These are phyloP conservation scores for Microbotryomycetes sp. DNA, from an alignment of 1,284 basidiomycete species.

Conservation along the genomic window DNA sequence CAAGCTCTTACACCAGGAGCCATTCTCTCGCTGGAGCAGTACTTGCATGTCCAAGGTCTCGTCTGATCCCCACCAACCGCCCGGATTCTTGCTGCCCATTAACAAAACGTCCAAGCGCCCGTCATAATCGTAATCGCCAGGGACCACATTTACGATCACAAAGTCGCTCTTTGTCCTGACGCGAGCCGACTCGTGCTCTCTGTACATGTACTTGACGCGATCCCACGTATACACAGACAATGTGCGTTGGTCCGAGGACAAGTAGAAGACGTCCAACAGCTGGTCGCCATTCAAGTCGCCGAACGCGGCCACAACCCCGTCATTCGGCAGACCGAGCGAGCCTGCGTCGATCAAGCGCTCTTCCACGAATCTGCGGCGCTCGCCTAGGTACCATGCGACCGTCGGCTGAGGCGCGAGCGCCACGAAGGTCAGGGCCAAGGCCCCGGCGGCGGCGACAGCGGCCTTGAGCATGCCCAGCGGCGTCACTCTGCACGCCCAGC, in stretches of 20 bases:
- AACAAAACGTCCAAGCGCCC: conserved; percentile 83
- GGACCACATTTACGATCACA: conserved; percentile 62
- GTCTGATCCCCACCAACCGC: conserved; percentile 44
- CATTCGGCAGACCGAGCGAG: conserved; percentile 60
- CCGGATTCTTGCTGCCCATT: conserved; percentile 52
- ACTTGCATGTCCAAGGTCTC: conserved; percentile 55
- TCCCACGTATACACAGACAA: conserved; percentile 74
- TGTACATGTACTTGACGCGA: conserved; percentile 61
- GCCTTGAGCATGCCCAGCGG: background rate
- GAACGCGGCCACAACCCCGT: conserved; percentile 72
- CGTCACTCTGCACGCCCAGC: background rate
- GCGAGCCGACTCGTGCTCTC: conserved; percentile 46
- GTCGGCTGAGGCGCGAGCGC: background rate
- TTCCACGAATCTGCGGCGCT: conserved; percentile 63
- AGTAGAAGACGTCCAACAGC: conserved; percentile 75
- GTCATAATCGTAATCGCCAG: conserved; percentile 86
- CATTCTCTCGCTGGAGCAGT: conserved; percentile 56
- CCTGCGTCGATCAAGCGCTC: conserved; percentile 78
- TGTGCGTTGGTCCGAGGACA: conserved; percentile 64
- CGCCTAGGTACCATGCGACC: conserved; percentile 20
- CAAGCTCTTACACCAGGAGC: conserved; percentile 57
- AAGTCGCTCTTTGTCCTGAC: conserved; percentile 31
- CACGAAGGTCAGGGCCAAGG: background rate
- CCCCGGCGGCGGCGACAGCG: background rate
- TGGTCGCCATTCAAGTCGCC: conserved; percentile 95